Evolutionary conservation across 2,329 filamentous ascomycete species (phyloP).

Genomic region (Fusarium udum): DNA sequence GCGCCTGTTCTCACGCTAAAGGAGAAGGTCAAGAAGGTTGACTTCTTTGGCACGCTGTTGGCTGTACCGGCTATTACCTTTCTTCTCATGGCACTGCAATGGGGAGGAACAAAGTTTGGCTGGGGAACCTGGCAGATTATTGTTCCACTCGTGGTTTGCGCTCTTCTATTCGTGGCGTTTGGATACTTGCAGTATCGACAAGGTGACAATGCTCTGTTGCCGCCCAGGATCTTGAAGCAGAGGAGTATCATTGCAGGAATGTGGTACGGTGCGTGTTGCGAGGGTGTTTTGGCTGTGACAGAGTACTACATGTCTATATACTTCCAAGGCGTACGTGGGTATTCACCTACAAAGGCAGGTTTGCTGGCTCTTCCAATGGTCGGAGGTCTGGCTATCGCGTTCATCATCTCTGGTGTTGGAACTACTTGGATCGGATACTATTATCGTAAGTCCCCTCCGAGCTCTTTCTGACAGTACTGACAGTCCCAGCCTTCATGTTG

Average conservation of each 20-base stretch:
- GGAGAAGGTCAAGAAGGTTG: conserved; percentile 30
- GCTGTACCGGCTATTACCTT: conserved; percentile 28
- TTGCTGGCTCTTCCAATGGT: conserved; percentile 39
- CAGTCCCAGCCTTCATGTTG: conserved; percentile 35
- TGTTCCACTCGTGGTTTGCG: conserved; percentile 19
- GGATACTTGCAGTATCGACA: conserved; percentile 34
- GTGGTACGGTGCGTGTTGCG: conserved; percentile 37
- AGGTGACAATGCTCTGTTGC: conserved; percentile 28
- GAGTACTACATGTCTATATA: conserved; percentile 43
- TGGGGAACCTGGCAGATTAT: conserved; percentile 39
- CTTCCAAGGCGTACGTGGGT: conserved; percentile 39
- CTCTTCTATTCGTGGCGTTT: conserved; percentile 12
- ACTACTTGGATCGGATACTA: conserved; percentile 38
- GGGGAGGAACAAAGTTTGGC: conserved; percentile 37
- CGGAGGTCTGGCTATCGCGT: conserved; percentile 19
- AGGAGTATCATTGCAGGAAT: conserved; percentile 38
- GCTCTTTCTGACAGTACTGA: neutral
- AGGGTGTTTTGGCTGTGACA: conserved; percentile 35
- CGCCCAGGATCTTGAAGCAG: conserved; percentile 34
- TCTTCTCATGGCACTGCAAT: conserved; percentile 40
- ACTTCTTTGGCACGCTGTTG: conserved; percentile 21
- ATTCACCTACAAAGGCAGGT: conserved; percentile 29
- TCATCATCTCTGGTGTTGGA: conserved; percentile 37
- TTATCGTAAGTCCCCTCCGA: conserved; percentile 10
- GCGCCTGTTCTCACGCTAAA: conserved; percentile 1